Evolutionary conservation across 1,284 basidiomycete species (phyloP), one percentile per base, ranked within the genome.

Genomic region (Sporisorium iseilematis-ciliati): DNA sequence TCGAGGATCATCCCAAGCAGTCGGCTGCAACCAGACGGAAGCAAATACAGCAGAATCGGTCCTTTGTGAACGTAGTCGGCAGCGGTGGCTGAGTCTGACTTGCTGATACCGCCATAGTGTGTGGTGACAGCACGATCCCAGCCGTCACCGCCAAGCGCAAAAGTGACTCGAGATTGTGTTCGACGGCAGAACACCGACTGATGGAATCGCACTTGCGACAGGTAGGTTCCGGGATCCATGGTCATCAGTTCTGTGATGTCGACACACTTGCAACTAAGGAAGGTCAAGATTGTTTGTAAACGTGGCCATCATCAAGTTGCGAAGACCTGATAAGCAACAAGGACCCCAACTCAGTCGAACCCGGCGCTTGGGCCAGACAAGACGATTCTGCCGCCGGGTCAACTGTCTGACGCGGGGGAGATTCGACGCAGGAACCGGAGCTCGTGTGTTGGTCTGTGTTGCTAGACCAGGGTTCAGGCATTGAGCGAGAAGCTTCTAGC

Each of bases 151-250:
- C 61, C 61, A 3, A 64, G 61, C 11, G 54, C 61, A 43, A 64
- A 57, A 2, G 54, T 64, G 26, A 64, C 61, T 16, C 54, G 61
- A 57, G 54, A 57, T 8, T 64, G 38, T 1, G 61, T 64, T 7
- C 61, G 61, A n/a, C 18, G 3, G 25, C 61, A 64, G 7, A 31
- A 11, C 4, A 64, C 43, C 2, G 54, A 52, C 18, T 64, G 61
- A 29, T 64, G 61, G 18, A 64, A 64, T 10, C 61, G 61, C 31
- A 64, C 61, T 21, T 64, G 61, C 41, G 61, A 64, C 11, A 64
- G 49, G n/a, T 64, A 64, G 1, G n/a, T n/a, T 29, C 25, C 25
- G 14, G 61, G 61, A n/a, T 64, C 54, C 55, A 57, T 64, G 4
- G 23, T 43, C 12, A 25, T 23, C 7, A 7, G 11, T 25, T 45